phyloP scores from a whole-genome alignment of 345 rosid species.

The Hypericum perforatum region DNA sequence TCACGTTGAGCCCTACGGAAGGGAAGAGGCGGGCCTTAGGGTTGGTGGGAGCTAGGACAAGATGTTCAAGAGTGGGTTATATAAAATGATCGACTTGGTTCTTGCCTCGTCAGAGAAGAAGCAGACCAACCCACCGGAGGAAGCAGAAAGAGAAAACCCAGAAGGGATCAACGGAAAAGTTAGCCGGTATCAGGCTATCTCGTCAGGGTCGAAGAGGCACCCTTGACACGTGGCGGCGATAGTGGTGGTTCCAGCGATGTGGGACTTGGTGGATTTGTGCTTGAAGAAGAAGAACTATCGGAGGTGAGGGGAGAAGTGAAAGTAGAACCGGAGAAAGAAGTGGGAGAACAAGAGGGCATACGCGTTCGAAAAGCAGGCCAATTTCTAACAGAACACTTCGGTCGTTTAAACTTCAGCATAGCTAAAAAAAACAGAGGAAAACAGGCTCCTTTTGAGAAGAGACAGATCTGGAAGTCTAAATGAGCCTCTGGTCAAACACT shows the following conservation, averaged over 20 bases:
- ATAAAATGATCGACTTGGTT: slow-evolving; percentile 48
- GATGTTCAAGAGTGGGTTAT: slow-evolving; percentile 61
- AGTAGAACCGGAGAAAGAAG: slow-evolving; percentile 51
- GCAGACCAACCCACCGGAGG: slow-evolving; percentile 79
- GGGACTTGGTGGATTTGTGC: slow-evolving; percentile 44
- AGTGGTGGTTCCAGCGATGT: slow-evolving; percentile 32
- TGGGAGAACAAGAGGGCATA: slow-evolving; percentile 64
- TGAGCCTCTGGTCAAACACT: too few species aligned
- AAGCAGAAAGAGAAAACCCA: slow-evolving; percentile 66
- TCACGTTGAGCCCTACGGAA: slow-evolving; percentile 55
- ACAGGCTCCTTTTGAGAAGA: too few species aligned
- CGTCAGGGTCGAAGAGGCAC: slow-evolving; percentile 64
- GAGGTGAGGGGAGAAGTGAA: slow-evolving; percentile 57
- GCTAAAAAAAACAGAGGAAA: too few species aligned
- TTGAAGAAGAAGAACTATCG: slow-evolving; percentile 38
- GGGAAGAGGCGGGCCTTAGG: slow-evolving; percentile 69
- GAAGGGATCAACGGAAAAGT: slow-evolving; percentile 53
- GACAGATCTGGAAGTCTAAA: too few species aligned
- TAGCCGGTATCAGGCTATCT: slow-evolving; percentile 56
- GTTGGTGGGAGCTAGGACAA: slow-evolving; percentile 68
- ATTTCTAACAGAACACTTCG: too few species aligned
- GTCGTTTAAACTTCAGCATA: too few species aligned
- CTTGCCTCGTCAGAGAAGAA: slow-evolving; percentile 82
- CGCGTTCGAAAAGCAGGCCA: slow-evolving; percentile 6
- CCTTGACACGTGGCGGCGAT: slow-evolving; percentile 35